A percentile compares a stretch with the other conserved stretches of the same genome.
Conservation (phyloP, 2,329 filamentous ascomycete genomes). For the Trichothecium sympodiale region DNA sequence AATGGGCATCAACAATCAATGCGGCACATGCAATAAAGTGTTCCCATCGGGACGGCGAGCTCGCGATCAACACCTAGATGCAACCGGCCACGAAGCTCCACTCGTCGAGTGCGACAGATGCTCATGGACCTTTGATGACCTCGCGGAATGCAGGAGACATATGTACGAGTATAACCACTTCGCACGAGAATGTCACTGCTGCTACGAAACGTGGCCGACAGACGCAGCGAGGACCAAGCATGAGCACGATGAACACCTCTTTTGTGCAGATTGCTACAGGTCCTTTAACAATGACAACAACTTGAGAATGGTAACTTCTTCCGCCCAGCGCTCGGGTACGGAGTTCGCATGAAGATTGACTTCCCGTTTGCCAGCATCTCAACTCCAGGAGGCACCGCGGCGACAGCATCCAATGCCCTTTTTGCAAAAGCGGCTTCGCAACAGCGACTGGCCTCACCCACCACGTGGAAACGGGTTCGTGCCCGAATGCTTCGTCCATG, state of each 20-base stretch:
- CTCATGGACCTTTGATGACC: conserved; percentile 1
- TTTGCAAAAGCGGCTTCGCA: conserved; percentile 34
- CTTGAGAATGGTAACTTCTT: conserved; percentile 1
- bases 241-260: conserved; percentile 3
- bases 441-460: conserved; percentile 42
- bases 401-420: conserved; percentile 36
- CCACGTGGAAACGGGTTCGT: conserved; percentile 46
- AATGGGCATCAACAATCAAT: neutral
- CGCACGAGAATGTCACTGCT: neutral
- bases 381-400: conserved; percentile 39
- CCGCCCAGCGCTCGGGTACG: neutral
- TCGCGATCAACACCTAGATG: conserved; percentile 7
- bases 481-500: conserved; percentile 29
- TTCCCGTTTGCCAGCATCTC: conserved; percentile 34
- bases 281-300: conserved; percentile 2
- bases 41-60: conserved; percentile 8
- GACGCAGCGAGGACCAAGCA: conserved; percentile 2
- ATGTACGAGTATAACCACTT: conserved; percentile 2
- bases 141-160: neutral
- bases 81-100: conserved; percentile 4
- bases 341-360: neutral
- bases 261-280: conserved; percentile 3
- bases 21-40: conserved; percentile 6
- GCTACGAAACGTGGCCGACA: conserved; percentile 1
- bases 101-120: conserved; percentile 5